These are phyloP conservation scores for Prunus yedoensis DNA, from an alignment of 331 rosid species.

Conservation along the genomic window DNA sequence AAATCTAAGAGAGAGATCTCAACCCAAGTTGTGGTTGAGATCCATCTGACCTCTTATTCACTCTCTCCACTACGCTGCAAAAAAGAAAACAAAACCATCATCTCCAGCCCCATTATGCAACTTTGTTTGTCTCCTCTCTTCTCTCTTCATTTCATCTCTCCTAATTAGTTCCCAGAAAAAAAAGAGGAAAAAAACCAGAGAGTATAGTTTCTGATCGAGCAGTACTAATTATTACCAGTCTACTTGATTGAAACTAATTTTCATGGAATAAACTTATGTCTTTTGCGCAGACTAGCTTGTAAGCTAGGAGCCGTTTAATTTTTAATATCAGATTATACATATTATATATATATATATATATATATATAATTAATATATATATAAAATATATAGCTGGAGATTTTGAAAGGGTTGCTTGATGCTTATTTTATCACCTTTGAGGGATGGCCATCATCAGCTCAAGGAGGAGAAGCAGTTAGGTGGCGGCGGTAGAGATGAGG, in stretches of 20 bases:
- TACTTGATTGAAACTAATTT: neutral
- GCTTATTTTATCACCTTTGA: conserved; percentile 75
- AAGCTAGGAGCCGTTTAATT: too few species aligned
- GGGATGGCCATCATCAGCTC: conserved; percentile 20
- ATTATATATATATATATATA: too few species aligned
- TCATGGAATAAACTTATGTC: neutral
- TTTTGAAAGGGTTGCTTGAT: conserved; percentile 23
- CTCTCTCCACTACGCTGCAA: conserved; percentile 22
- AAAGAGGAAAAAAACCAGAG: neutral
- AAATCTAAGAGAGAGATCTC: conserved; percentile 35
- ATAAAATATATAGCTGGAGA: neutral
- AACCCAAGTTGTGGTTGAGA: conserved; percentile 55
- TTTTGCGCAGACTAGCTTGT: neutral
- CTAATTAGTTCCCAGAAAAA: too few species aligned
- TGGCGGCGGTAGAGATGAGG: neutral
- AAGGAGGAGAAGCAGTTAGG: conserved; percentile 40
- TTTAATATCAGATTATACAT: neutral
- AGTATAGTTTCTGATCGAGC: neutral
- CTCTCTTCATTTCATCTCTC: neutral
- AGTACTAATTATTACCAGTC: neutral
- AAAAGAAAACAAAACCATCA: conserved; percentile 6
- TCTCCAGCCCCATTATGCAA: conserved; percentile 20
- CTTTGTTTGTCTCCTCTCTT: neutral
- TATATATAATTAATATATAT: too few species aligned
- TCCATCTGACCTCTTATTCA: conserved; percentile 34